Base-by-base conservation (phyloP, 495 filamentous ascomycete species). In the Aspergillus cavernicola region DNA sequence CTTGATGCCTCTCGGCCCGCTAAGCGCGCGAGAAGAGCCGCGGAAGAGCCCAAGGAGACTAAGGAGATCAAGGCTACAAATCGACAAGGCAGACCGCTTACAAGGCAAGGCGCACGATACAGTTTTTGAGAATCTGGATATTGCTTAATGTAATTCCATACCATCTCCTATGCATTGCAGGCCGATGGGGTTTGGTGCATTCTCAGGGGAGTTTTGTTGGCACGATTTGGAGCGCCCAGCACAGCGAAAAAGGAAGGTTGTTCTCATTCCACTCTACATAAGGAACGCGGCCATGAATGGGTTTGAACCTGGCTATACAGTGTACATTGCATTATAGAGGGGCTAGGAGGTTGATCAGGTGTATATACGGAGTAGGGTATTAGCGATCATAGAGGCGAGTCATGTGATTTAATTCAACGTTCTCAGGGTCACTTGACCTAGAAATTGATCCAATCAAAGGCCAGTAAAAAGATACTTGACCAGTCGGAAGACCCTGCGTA, bases 1-100 rank as follows among this genome's bases (percentile, higher is more conserved):
- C 85, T 85, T 36, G 82, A 92, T 53, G 81, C 86, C 45, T 86
- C 86, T 35, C 79, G 85, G 19, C 83, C 86, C 16, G 72, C 79
- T 37, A 82, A 85, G 63, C 72, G 76, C 42, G 69, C 74, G 32
- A 85, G 83, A 69, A 80, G 83, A 65, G 59, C 64, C 40, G 63
- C 63, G 28, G 66, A 80, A 40, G 72, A 79, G 29, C 53, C 61
- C 28, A 72, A 67, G 50, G 70, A 73, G 37, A 57, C 65, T 40
- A 78, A 78, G 50, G 70, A 73, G 37, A 57, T 65, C 41, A 78
- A 78, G 53, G 73, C 68, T 9, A 72, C 69, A 7, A 76, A 72
- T 43, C 63, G 68, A 15, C 77, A 78, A 57, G 77, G 73, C 29
- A 81, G 78, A 57, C 63, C 72, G 10, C 54, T 76, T 32, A 71